Base-by-base conservation (phyloP, 2,329 filamentous ascomycete genomes). In the Alternaria arbusti region DNA sequence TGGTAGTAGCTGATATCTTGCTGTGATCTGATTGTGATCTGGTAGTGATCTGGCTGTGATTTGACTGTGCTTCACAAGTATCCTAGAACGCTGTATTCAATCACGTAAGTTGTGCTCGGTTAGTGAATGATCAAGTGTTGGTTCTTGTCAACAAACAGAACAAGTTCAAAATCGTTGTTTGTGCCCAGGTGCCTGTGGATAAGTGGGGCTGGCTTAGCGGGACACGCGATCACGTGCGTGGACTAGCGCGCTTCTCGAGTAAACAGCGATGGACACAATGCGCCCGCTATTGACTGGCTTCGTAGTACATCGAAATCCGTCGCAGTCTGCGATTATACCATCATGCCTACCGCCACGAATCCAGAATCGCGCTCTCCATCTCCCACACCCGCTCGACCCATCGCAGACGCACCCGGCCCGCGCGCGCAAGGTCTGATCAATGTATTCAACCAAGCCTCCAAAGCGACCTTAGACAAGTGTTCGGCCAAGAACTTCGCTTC, bases 401-500 rank as follows among this genome's bases (percentile, higher is more conserved):
- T 86, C 56, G 79, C 86, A 46, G 79, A 84, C 30, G 80, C 86
- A 1, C 88, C 87, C 3, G 87, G 88, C 30, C 86, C 85, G 25
- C 88, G 88, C 79, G 88, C 87, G 23, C 82, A 85, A 50, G 85
- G 85, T 51, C 81, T 90, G 8, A 84, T 87, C 70, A 86, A 87
- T 67, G 83, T 90, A 67, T 90, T 88, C 80, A 80, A 82, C 57
- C 83, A 87, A 63, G 88, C 88, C 15, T 82, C 89, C 22, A 82
- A 84, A 11, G 86, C 87, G 64, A 87, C 88, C 1, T 76, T 90
- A n/a, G 85, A 86, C 65, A 87, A 87, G 55, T 88, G 87, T 76
- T 87, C 84, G 10, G 86, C 88, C 74, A 80, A 82, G 52, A 89
- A 89, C 70, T 90, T 90, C 74, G 83, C 86, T 0, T 81, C 86